phyloP scores from a whole-genome alignment of 2,329 filamentous ascomycete species.

The Gliomastix tumulicola region DNA sequence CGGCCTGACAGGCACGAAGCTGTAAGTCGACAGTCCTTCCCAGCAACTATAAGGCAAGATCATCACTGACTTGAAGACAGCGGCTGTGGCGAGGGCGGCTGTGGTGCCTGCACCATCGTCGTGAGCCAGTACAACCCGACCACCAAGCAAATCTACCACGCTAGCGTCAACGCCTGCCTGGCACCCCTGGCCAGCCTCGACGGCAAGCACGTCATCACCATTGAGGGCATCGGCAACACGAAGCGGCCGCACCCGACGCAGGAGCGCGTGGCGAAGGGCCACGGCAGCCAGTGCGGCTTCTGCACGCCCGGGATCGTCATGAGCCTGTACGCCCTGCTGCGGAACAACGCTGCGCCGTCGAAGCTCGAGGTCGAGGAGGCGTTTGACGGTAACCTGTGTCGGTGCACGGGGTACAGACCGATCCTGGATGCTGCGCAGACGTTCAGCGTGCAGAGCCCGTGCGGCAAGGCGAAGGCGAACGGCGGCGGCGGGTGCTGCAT shows the following conservation, averaged over 20 bases:
- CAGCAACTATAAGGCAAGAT: background rate
- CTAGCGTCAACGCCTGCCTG: conserved; percentile 91
- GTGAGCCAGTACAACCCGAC: conserved; percentile 91
- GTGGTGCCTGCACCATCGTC: conserved; percentile 93
- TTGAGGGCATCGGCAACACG: conserved; percentile 89
- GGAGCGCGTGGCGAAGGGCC: conserved; percentile 82
- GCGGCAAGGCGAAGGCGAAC: conserved; percentile 38
- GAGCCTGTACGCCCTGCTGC: conserved; percentile 87
- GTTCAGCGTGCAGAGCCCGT: conserved; percentile 56
- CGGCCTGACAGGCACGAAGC: conserved; percentile 89
- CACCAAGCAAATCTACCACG: conserved; percentile 89
- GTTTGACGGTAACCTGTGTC: conserved; percentile 92
- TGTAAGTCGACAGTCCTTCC: conserved; percentile 36
- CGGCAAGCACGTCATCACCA: conserved; percentile 96
- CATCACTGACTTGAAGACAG: conserved; percentile 20
- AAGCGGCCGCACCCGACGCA: conserved; percentile 84
- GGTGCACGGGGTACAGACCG: conserved; percentile 90
- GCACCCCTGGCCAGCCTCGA: conserved; percentile 89
- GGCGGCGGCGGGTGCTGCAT: conserved; percentile 61
- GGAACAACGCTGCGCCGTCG: conserved; percentile 73
- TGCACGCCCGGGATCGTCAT: conserved; percentile 98
- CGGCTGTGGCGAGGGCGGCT: conserved; percentile 93
- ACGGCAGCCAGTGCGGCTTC: conserved; percentile 90
- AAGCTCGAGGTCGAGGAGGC: conserved; percentile 88
- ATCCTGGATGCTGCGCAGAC: conserved; percentile 92